phyloP scores from a whole-genome alignment of 345 rosid genomes.

The Melaleuca quinquenervia region DNA sequence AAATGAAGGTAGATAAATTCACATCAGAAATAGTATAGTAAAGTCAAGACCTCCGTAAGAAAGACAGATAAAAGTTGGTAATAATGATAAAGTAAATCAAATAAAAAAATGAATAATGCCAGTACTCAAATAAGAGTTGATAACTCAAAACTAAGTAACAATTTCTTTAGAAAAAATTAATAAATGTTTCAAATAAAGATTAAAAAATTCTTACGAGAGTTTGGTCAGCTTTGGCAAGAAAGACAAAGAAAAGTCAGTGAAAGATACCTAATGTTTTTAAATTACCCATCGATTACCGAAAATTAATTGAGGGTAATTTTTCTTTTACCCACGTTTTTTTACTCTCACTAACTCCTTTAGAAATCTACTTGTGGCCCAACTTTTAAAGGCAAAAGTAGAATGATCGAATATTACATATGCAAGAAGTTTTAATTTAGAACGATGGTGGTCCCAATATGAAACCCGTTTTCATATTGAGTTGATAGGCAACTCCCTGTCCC shows the following conservation, averaged over 20 bases:
- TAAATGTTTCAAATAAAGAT: too few species aligned
- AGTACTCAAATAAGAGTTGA: too few species aligned
- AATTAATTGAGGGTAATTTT: not conserved
- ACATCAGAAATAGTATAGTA: not conserved
- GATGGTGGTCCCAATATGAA: too few species aligned
- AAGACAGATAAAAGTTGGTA: not conserved
- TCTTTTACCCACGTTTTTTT: not conserved
- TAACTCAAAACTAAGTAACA: too few species aligned
- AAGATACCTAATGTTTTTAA: not conserved
- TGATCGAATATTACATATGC: not conserved
- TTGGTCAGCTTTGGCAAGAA: too few species aligned
- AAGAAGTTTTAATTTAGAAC: not conserved
- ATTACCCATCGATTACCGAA: not conserved
- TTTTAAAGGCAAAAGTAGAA: too few species aligned
- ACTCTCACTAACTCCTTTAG: not conserved
- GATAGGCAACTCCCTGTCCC: not conserved
- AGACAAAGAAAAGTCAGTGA: not conserved
- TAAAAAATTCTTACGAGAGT: too few species aligned
- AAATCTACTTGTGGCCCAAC: not conserved
- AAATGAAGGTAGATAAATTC: not conserved
- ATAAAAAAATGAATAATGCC: too few species aligned
- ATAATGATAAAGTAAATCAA: not conserved
- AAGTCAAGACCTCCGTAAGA: not conserved
- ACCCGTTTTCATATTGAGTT: too few species aligned
- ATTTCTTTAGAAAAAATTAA: too few species aligned